Evolutionary conservation across 306 rosid species (phyloP).

Genomic region (Carpinus viminea): DNA sequence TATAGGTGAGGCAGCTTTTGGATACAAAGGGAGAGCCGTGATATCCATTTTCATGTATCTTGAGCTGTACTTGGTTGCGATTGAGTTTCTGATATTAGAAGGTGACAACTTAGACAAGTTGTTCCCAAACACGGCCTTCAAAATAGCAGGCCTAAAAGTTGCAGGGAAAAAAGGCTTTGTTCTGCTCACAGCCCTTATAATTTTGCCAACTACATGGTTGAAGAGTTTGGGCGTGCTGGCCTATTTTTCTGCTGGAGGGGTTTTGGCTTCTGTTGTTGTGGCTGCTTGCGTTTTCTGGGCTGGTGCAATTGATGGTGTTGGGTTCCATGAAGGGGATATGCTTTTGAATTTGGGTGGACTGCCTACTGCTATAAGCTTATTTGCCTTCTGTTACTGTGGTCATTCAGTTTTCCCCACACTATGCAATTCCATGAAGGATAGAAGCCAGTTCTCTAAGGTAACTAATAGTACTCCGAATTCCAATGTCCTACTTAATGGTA

Average conservation of each 20-base stretch:
- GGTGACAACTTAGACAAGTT: conserved; percentile 65
- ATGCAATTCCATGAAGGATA: conserved; percentile 57
- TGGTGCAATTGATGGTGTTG: conserved; percentile 59
- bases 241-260: conserved; percentile 63
- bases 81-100: conserved; percentile 64
- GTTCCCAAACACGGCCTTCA: conserved; percentile 48
- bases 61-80: conserved; percentile 51
- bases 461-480: not conserved
- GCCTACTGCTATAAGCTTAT: conserved; percentile 54
- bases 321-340: conserved; percentile 40
- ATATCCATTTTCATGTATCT: conserved; percentile 47
- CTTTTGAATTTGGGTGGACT: conserved; percentile 37
- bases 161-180: conserved; percentile 48
- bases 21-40: conserved; percentile 47
- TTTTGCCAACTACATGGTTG: conserved; percentile 74
- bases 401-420: conserved; percentile 72
- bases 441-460: conserved; percentile 60
- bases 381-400: conserved; percentile 55
- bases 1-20: conserved; percentile 65
- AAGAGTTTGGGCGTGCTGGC: conserved; percentile 54
- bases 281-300: conserved; percentile 50
- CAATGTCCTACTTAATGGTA: too few species aligned
- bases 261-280: conserved; percentile 49
- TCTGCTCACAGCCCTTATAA: conserved; percentile 41
- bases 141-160: conserved; percentile 32